Base-by-base conservation (phyloP, 768 basidiomycete genomes). In the Leucocoprinus leucothites region DNA sequence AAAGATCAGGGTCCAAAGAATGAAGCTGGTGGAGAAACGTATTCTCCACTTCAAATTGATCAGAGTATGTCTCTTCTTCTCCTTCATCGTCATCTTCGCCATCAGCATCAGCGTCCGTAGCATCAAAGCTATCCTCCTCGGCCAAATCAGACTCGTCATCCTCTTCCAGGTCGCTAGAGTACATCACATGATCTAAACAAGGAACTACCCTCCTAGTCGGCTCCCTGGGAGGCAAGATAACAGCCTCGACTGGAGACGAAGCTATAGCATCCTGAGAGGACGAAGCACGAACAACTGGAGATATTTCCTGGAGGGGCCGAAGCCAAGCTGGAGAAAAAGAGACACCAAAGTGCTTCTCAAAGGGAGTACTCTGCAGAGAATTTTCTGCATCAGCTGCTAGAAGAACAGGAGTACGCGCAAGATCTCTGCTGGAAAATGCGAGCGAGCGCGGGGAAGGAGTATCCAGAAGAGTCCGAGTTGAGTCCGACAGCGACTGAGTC, bases 271-370 rank as follows among this genome's bases (percentile, higher is more conserved):
- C 46, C 16, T 49, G 54, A 31, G 54, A 56, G 4, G 57, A 60
- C 31, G 56, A 55, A 18, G 63, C 64, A 34, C 69, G 66, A 47
- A 69, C 58, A 43, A 70, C 62, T 24, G 71, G 70, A 35, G 70
- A 72, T 14, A 69, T 41, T 51, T 69, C 69, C 24, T 61, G 63
- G 6, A 64, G 55, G n/a, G 58, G 45, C 18, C 60, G 63, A 9
- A 64, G 57, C 40, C 58, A 48, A 26, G 54, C 42, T 40, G 60
- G 53, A 31, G 58, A 58, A 8, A 58, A 18, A 45, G 63, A 57
- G 13, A 58, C 59, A 18, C 42, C 50, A 40, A 59, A 61, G 36
- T 57, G 59, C 43, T 53, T 59, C 36, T 51, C 59, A 28, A 62
- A 64, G 14, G 63, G 54, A 35, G 62, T 54, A 6, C 40, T 52